Conservation (phyloP, 1,284 basidiomycete genomes). For the Hemileia vastatrix region DNA sequence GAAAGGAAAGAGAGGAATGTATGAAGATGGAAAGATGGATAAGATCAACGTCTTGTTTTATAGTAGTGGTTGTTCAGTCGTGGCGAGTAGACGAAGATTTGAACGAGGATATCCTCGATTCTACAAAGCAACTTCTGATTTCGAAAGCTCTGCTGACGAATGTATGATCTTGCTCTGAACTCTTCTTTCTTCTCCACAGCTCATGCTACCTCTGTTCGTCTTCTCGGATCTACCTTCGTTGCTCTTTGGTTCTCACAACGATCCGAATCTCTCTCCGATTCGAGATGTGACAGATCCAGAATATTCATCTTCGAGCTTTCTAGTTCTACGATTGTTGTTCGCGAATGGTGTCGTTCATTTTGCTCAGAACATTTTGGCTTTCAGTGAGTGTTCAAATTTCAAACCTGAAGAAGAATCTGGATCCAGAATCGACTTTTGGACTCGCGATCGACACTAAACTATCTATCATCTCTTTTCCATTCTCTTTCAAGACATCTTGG, state of each 20-base stretch:
- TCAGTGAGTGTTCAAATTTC: conserved; percentile 23
- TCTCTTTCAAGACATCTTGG: conserved; percentile 26
- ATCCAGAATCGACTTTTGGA: no score
- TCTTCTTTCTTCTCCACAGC: conserved; percentile 6
- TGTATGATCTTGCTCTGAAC: neutral
- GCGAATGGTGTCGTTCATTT: conserved; percentile 41
- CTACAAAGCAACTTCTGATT: no score
- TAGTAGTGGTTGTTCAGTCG: conserved; percentile 33
- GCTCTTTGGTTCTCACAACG: no score
- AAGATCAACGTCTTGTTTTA: conserved; percentile 43
- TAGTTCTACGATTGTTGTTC: conserved; percentile 29
- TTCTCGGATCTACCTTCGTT: conserved; percentile 31
- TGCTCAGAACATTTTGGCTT: conserved; percentile 40
- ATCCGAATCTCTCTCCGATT: neutral
- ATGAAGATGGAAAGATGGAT: conserved; percentile 32
- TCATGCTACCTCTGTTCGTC: conserved; percentile 39
- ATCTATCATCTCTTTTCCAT: neutral
- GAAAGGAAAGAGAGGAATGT: conserved; percentile 11
- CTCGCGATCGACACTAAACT: neutral
- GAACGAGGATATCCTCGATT: no score
- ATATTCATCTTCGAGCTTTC: conserved; percentile 7
- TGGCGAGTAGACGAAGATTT: conserved; percentile 14
- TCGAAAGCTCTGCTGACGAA: neutral
- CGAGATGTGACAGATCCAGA: neutral
- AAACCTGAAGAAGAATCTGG: neutral